Evolutionary conservation across 2,329 filamentous ascomycete genomes (phyloP).

Genomic region (Teratosphaeria viscida): DNA sequence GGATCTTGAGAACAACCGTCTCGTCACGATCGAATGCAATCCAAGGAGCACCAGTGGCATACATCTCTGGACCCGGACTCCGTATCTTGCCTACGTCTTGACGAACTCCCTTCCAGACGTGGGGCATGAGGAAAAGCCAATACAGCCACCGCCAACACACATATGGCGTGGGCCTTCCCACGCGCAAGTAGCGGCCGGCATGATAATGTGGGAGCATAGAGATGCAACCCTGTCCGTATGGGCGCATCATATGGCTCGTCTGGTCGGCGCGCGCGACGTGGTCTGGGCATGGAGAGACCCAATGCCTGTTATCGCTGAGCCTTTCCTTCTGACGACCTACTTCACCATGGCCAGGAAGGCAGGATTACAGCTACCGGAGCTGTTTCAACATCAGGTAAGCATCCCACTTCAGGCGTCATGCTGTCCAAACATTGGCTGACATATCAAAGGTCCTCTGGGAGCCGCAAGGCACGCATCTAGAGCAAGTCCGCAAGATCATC

Average conservation of each 20-base stretch:
- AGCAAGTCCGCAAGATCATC: conserved; percentile 3
- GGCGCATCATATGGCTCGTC: conserved; percentile 18
- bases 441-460: not conserved
- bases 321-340: conserved; percentile 22
- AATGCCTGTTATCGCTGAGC: conserved; percentile 20
- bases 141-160: conserved; percentile 7
- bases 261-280: conserved; percentile 22
- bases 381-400: conserved; percentile 10
- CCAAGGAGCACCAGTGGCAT: conserved; percentile 21
- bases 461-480: not conserved
- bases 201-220: conserved; percentile 22
- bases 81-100: conserved; percentile 9
- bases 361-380: conserved; percentile 5
- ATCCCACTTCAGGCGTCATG: conserved; percentile 5
- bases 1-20: conserved; percentile 4
- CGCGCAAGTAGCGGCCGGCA: conserved; percentile 7
- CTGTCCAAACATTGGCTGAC: not conserved
- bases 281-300: conserved; percentile 18
- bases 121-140: conserved; percentile 1
- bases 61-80: conserved; percentile 18
- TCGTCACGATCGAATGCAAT: conserved; percentile 23
- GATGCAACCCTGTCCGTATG: conserved; percentile 10
- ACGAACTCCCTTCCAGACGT: not conserved
- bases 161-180: conserved; percentile 4
- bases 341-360: conserved; percentile 9